A percentile compares a stretch with the other conserved stretches of the same genome.
Conservation (phyloP, 108 stramenopile genomes). For the Discostella pseudostelligera region DNA sequence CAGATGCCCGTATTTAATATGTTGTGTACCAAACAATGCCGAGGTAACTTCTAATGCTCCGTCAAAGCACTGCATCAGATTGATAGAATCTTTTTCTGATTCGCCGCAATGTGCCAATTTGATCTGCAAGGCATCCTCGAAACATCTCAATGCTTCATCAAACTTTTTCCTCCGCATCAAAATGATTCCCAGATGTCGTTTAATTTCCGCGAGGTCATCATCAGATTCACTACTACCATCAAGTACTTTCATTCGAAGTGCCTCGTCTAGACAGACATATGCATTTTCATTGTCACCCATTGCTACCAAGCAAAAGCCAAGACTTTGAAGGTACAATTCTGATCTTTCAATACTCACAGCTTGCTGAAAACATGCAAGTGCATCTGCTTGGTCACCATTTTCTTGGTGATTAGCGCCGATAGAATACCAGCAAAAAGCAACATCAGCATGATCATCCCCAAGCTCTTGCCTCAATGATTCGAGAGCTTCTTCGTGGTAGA, state of each 20-base stretch:
- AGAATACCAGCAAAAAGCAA: slow-evolving; percentile 50
- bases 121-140: slow-evolving; percentile 39
- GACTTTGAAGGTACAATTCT: slow-evolving; percentile 41
- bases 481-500: slow-evolving; percentile 46
- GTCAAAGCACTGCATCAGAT: slow-evolving; percentile 49
- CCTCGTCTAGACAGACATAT: slow-evolving; percentile 40
- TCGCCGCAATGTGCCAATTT: slow-evolving; percentile 28
- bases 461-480: slow-evolving; percentile 44
- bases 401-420: slow-evolving; percentile 41
- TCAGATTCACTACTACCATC: slow-evolving; percentile 18
- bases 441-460: slow-evolving; percentile 45
- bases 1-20: slow-evolving; percentile 42
- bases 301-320: slow-evolving; percentile 39
- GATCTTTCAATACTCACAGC: slow-evolving; percentile 44
- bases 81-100: slow-evolving; percentile 17
- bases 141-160: slow-evolving; percentile 32
- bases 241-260: slow-evolving; percentile 43
- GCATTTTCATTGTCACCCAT: slow-evolving; percentile 49
- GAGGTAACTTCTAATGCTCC: slow-evolving; percentile 46
- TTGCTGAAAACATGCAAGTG: slow-evolving; percentile 37
- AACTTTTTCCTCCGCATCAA: slow-evolving; percentile 36
- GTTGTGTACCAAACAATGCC: slow-evolving; percentile 32
- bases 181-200: slow-evolving; percentile 40
- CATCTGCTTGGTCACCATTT: slow-evolving; percentile 23
- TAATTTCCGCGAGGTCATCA: slow-evolving; percentile 49